Evolutionary conservation across 768 basidiomycete genomes (phyloP), one percentile per base, ranked within the genome.

Genomic region (Tricholoma flavovirens): DNA sequence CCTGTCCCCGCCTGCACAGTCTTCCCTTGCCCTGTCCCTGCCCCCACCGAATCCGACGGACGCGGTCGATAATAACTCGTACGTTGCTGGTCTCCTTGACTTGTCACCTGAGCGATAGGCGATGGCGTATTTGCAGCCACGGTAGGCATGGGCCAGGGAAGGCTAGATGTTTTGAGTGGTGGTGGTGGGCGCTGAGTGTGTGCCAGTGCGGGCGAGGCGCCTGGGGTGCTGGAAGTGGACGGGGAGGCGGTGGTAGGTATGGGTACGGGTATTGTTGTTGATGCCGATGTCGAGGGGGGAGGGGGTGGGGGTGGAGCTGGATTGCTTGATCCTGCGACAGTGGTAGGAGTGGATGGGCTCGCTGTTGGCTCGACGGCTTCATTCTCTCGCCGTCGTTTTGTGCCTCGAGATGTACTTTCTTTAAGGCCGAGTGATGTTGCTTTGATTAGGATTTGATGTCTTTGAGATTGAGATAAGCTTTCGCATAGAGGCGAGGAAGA

Each of bases 391-490:
- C 81, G 74, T 50, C 83, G 77, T 60, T 86, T 86, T 24, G 75
- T 72, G 5, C 63, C 63, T 24, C 63, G 46, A 8, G 63, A 58
- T 1, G 87, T 83, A 59, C 86, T 88, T 61, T 87, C 87, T 68
- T 91, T 91, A 49, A 93, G 73, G 9, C 87, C 86, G 15, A 93
- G 68, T n/a, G 78, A 73, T 1, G 87, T 92, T 1, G 89, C 90
- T 69, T 90, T 91, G 58, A 90, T 81, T 32, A 91, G 72, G 54
- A 92, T 90, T 67, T 93, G 90, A 62, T 90, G 88, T 64, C 90
- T 92, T 55, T 42, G 57, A 46, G 32, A 40, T 14, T 26, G 51
- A 14, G 49, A 24, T 29, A 38, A 42, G 12, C 56, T 54, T 45
- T 40, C 15, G 22, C 24, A 24, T 10, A 12, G 22, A 15, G n/a